These are phyloP conservation scores for Zanthoxylum bungeanum DNA, from an alignment of 345 rosid species.

Conservation along the genomic window DNA sequence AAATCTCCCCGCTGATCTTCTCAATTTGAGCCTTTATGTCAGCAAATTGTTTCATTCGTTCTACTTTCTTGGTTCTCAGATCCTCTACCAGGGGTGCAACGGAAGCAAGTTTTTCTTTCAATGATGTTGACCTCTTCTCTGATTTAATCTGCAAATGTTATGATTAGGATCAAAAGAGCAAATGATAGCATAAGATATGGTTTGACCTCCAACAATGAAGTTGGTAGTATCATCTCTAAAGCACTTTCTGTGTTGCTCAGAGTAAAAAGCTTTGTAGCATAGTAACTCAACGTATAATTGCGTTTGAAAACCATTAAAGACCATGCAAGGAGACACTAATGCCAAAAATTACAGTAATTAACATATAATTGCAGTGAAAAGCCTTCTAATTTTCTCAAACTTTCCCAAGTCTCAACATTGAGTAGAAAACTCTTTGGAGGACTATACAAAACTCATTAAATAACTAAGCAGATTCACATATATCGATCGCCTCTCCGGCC, in stretches of 20 bases:
- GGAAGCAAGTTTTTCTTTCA: slow-evolving; percentile 78
- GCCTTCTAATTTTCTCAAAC: not conserved
- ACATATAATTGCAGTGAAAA: not conserved
- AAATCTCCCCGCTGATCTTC: slow-evolving; percentile 78
- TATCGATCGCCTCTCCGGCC: not conserved
- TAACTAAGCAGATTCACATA: not conserved
- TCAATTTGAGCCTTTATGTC: slow-evolving; percentile 75
- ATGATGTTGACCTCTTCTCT: slow-evolving; percentile 53
- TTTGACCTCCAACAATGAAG: not conserved
- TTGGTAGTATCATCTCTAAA: not conserved
- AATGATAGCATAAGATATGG: not conserved
- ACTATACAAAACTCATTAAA: not conserved
- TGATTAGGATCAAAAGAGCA: not conserved
- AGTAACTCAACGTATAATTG: not conserved
- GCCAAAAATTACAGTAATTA: not conserved
- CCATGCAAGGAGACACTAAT: not conserved
- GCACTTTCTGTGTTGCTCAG: not conserved
- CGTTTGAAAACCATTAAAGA: not conserved
- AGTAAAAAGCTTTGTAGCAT: not conserved
- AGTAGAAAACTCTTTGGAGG: not conserved
- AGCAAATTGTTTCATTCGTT: slow-evolving; percentile 69
- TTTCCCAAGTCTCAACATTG: not conserved
- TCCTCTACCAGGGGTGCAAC: slow-evolving; percentile 77
- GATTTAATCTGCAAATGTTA: slow-evolving; percentile 41
- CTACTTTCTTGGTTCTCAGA: slow-evolving; percentile 72